phyloP scores from a whole-genome alignment of 164 flowering plant genomes.

The Paratinospora sagittata region DNA sequence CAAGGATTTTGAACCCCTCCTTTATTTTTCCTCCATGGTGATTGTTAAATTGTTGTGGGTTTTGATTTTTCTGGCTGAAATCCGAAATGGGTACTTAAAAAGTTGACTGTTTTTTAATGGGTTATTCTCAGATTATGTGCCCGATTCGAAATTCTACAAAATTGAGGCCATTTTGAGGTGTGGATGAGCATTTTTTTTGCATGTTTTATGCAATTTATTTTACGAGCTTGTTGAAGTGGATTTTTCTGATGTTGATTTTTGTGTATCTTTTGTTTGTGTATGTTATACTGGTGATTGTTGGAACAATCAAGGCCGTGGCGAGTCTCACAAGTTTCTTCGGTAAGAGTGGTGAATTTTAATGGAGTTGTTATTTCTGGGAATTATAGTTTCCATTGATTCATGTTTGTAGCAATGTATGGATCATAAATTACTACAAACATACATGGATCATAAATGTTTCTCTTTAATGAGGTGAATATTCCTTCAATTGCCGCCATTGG shows the following conservation, averaged over 20 bases:
- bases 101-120: constrained; percentile 15
- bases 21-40: neutral
- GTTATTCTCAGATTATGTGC: constrained; percentile 42
- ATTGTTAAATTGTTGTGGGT: neutral
- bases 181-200: neutral
- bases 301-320: constrained; percentile 69
- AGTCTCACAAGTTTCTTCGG: constrained; percentile 71
- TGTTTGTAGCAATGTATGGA: neutral
- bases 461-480: too few relatives aligned
- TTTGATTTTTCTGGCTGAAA: neutral
- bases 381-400: neutral
- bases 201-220: neutral
- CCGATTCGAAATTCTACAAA: constrained; percentile 82
- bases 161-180: constrained; percentile 90
- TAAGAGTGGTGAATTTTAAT: constrained; percentile 28
- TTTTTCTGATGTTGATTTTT: neutral
- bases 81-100: constrained; percentile 7
- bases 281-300: constrained; percentile 19
- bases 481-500: too few relatives aligned
- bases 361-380: neutral
- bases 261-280: neutral
- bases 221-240: neutral
- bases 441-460: too few relatives aligned
- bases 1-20: constrained; percentile 7
- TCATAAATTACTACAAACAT: neutral